phyloP scores from a whole-genome alignment of 257 asterid species.

The Dorcoceras hygrometricum region DNA sequence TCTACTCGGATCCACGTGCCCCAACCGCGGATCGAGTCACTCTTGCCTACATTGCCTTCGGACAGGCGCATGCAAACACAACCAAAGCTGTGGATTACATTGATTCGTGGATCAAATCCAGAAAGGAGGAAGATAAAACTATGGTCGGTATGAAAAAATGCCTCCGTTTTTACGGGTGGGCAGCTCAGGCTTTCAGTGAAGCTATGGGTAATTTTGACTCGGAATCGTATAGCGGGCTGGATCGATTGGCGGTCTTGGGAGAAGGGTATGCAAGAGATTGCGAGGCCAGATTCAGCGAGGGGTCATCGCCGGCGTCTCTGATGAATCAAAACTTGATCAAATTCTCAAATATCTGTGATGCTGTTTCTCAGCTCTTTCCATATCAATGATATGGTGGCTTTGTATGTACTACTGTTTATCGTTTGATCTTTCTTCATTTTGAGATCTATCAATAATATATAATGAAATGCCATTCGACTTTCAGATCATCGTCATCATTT shows the following conservation, averaged over 20 bases:
- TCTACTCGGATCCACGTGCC: slow-evolving; percentile 39
- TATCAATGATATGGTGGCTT: no score
- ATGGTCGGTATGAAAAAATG: slow-evolving; percentile 20
- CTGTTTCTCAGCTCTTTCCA: slow-evolving; percentile 28
- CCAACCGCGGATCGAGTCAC: slow-evolving; percentile 26
- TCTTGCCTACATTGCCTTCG: slow-evolving; percentile 30
- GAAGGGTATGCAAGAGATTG: slow-evolving; percentile 19
- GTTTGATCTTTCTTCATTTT: no score
- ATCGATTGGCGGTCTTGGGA: neutral
- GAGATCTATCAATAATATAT: no score
- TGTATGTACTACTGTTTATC: no score
- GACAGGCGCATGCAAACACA: slow-evolving; percentile 26
- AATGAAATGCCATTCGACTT: no score
- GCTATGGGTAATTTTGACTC: slow-evolving; percentile 29
- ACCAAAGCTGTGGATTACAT: slow-evolving; percentile 24
- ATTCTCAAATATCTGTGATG: slow-evolving; percentile 28
- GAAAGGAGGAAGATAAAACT: neutral
- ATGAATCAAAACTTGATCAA: slow-evolving; percentile 29
- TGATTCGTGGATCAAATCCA: neutral
- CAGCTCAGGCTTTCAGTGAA: slow-evolving; percentile 2
- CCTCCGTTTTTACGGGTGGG: slow-evolving; percentile 15
- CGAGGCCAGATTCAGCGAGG: slow-evolving; percentile 6
- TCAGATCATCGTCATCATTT: no score
- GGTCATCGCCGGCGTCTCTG: neutral
- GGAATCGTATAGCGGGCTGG: slow-evolving; percentile 28